Base-by-base conservation (phyloP, 495 filamentous ascomycete species). In the Daldinia decipiens region DNA sequence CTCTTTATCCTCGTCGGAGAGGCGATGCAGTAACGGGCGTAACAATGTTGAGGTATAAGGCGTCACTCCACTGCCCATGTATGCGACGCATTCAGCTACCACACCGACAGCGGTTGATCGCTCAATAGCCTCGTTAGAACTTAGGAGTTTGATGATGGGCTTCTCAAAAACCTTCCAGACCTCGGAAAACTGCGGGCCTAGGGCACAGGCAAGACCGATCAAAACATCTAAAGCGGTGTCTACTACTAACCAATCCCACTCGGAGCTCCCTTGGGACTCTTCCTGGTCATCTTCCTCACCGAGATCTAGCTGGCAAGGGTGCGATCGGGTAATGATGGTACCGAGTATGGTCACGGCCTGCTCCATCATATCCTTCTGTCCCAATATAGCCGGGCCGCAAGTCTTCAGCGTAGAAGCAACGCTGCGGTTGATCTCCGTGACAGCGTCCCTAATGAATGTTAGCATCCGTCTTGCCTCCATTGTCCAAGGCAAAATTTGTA, bases 221-320 rank as follows among this genome's bases (percentile, higher is more conserved):
- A 97, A 83, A 38, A 95, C 92, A 68, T 99, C 95, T 66, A 98
- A 85, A 13, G 92, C 93, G 17, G 93, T 97, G 80, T 99, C 95
- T 55, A 99, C 91, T 50, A 96, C 89, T 27, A 97, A 87, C 95
- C 95, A 98, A 81, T 98, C 95, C 76, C 95, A 98, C 83, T 99
- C 95, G 17, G 95, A 95, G 17, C 90, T 91, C 75, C 95, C 93
- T 36, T 94, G 90, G 29, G 89, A 82, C 27, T 88, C 84, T 57
- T 87, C 87, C 39, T 88, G 81, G 36, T 88, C 83, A 69, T 93
- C 91, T 43, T 90, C 93, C 57, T 91, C 90, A 19, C 87, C 92
- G 40, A 94, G 87, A 77, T 98, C 95, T 70, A 94, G 84, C 81
- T 99, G 95, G 82, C 93, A 98, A 63, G 92, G 89, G 83, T 99